These are phyloP conservation scores for Phytopythium oedochilum DNA, from an alignment of 352 stramenopile genomes.

Conservation along the genomic window DNA sequence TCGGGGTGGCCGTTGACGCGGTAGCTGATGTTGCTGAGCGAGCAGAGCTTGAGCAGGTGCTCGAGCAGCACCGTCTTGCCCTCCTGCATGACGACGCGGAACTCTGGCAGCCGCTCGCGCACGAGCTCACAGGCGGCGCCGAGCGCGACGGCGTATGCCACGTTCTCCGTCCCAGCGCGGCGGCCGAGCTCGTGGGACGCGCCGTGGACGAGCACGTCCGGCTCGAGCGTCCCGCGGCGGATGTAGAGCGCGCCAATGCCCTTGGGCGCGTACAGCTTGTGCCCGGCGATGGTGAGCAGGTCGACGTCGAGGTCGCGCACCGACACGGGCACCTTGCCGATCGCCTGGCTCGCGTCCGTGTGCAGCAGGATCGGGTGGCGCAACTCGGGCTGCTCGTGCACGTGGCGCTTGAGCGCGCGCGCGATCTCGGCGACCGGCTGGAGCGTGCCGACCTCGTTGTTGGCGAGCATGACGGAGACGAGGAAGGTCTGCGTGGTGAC, in stretches of 20 bases:
- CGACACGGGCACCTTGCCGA: slow-evolving; percentile 92
- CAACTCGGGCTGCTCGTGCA: slow-evolving; percentile 16
- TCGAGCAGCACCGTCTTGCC: slow-evolving; percentile 47
- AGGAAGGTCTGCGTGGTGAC: slow-evolving; percentile 87
- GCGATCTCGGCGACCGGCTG: slow-evolving; percentile 92
- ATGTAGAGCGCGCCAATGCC: slow-evolving; percentile 82
- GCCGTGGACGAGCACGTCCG: slow-evolving; percentile 86
- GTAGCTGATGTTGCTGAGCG: slow-evolving; percentile 43
- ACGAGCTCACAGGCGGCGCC: slow-evolving; percentile 79
- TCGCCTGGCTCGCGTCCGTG: slow-evolving; percentile 95
- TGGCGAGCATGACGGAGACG: slow-evolving; percentile 97
- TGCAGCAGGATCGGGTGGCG: slow-evolving; percentile 86
- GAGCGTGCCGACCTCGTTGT: slow-evolving; percentile 97
- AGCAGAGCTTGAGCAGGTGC: slow-evolving; percentile 44
- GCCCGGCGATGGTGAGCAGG: slow-evolving; percentile 95
- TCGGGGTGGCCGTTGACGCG: slow-evolving; percentile 83
- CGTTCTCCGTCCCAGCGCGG: slow-evolving; percentile 96
- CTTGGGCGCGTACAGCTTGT: slow-evolving; percentile 98
- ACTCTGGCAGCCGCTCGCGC: slow-evolving; percentile 62
- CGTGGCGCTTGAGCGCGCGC: slow-evolving; percentile 28
- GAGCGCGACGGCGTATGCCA: slow-evolving; percentile 92
- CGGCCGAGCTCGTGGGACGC: slow-evolving; percentile 90
- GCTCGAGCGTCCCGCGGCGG: slow-evolving; percentile 27
- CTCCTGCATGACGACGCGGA: slow-evolving; percentile 69
- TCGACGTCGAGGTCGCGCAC: slow-evolving; percentile 87